Base-by-base conservation (phyloP, 805 yeast species). In the Ogataea wickerhamii region DNA sequence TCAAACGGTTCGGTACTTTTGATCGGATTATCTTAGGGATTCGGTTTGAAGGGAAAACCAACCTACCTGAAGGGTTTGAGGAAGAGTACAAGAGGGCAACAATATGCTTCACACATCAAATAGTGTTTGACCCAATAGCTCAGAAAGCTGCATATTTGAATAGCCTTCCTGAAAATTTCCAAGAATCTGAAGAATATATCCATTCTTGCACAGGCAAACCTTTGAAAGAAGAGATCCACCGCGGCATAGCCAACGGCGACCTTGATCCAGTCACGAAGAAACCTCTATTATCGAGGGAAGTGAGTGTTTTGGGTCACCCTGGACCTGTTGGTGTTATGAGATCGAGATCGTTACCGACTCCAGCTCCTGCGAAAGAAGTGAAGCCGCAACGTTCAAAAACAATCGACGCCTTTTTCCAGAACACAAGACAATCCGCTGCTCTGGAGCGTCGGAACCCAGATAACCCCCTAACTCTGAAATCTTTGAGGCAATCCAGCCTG, bases 41-140 rank as follows among this genome's bases (percentile, higher is more conserved):
- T 39, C 65, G 71, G 38, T 67, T 80, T 26, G 85, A 81, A 14
- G 86, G 84, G 0, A 81, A 78, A 52, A 47, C 60, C 11, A 59
- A 56, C 7, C 64, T 84, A 0, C 88, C 93, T 0, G 62, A 53
- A 0, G 71, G 63, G 1, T 87, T 86, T 48, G 67, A 70, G 34
- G 67, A 68, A 1, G 89, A 83, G 44, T 81, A 78, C 36, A 55
- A 64, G 22, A 66, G 68, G 33, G 98, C 98, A 0, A 72, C 75
- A 43, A 67, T 80, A 28, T 91, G 97, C 10, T 93, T 93, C 58
- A 80, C 74, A 53, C 84, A 68, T 57, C 97, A 88, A 58, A 72
- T 95, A 44, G 97, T 93, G 1, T 91, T 78, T 61, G 76, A 89
- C 56, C 95, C 96, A 0, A 34, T 58, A 2, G 44, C 54, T 1